Conservation (phyloP, 1,139 yeast species). For the Lodderomyces beijingensis region DNA sequence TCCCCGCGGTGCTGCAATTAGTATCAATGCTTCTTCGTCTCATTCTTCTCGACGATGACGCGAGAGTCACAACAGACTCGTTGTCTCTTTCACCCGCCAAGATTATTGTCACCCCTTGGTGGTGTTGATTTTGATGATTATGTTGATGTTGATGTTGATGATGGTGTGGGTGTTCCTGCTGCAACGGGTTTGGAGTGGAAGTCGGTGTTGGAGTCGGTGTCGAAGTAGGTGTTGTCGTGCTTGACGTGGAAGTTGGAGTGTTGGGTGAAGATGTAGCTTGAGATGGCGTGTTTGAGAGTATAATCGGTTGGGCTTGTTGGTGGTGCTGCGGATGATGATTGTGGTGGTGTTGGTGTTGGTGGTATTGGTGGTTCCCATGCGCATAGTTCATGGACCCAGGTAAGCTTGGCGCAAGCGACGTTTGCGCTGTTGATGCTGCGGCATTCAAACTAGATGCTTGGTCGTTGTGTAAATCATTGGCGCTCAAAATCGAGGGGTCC, state of each 20-base stretch:
- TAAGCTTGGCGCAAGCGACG: conserved; percentile 52
- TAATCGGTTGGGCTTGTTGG: conserved; percentile 4
- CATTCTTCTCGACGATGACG: conserved; percentile 46
- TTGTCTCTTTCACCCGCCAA: conserved; percentile 40
- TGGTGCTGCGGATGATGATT: conserved; percentile 6
- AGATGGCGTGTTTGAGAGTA: conserved; percentile 4
- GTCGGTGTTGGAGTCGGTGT: conserved; percentile 3
- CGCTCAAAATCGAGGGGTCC: conserved; percentile 41
- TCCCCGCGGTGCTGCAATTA: conserved; percentile 56
- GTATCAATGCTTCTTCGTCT: conserved; percentile 54
- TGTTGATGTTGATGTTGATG: conserved; percentile 11
- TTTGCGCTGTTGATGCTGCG: conserved; percentile 36
- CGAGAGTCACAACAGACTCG: conserved; percentile 52
- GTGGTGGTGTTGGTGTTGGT: conserved; percentile 11
- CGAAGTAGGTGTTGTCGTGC: conserved; percentile 5
- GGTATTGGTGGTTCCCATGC: conserved; percentile 11
- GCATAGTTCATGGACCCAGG: too few species aligned
- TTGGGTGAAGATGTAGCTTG: conserved; percentile 2
- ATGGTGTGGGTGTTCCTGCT: too few species aligned
- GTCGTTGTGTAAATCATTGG: conserved; percentile 23
- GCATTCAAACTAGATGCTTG: conserved; percentile 18
- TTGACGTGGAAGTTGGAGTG: conserved; percentile 6
- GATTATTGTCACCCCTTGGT: too few species aligned
- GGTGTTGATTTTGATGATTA: conserved; percentile 1
- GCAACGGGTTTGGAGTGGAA: conserved; percentile 1